Evolutionary conservation across 495 filamentous ascomycete species (phyloP).

Genomic region (Achaetomiella virescens): DNA sequence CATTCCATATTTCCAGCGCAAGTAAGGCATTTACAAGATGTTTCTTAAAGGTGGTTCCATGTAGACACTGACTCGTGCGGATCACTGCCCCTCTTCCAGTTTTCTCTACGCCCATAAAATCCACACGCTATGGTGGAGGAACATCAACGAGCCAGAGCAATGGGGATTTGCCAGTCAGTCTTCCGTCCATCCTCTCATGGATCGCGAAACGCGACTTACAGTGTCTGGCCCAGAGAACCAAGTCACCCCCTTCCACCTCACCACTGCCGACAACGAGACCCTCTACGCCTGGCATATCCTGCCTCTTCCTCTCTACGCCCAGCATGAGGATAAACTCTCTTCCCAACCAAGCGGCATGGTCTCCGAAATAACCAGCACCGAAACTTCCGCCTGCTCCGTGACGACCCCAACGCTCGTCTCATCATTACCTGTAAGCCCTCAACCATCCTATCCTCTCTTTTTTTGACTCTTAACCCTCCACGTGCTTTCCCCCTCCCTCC

Average conservation of each 20-base stretch:
- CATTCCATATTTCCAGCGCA: slow-evolving; percentile 51
- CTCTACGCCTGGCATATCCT: slow-evolving; percentile 71
- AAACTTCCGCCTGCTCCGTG: slow-evolving; percentile 55
- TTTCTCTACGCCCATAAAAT: slow-evolving; percentile 72
- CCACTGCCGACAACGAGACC: slow-evolving; percentile 47
- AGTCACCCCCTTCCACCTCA: slow-evolving; percentile 59
- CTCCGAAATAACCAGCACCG: slow-evolving; percentile 48
- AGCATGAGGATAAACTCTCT: slow-evolving; percentile 48
- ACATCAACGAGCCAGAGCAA: slow-evolving; percentile 63
- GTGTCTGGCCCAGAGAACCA: slow-evolving; percentile 48
- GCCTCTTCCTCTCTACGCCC: slow-evolving; percentile 56
- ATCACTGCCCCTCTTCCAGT: slow-evolving; percentile 33
- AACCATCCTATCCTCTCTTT: too few species aligned
- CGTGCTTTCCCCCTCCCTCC: slow-evolving; percentile 2
- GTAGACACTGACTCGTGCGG: background rate
- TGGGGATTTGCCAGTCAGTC: slow-evolving; percentile 77
- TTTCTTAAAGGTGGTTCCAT: too few species aligned
- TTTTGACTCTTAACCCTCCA: background rate
- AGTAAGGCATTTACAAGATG: slow-evolving; percentile 46
- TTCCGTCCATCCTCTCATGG: background rate
- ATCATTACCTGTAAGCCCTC: slow-evolving; percentile 54
- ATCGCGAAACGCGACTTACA: background rate
- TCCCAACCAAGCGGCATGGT: slow-evolving; percentile 45
- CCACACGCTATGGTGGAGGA: slow-evolving; percentile 60
- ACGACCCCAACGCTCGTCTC: slow-evolving; percentile 55